Percentiles rank a stretch among this genome's conserved stretches.
These are phyloP conservation scores for Colletotrichum paranaense DNA, from an alignment of 2,329 filamentous ascomycete genomes.

Conservation along the genomic window DNA sequence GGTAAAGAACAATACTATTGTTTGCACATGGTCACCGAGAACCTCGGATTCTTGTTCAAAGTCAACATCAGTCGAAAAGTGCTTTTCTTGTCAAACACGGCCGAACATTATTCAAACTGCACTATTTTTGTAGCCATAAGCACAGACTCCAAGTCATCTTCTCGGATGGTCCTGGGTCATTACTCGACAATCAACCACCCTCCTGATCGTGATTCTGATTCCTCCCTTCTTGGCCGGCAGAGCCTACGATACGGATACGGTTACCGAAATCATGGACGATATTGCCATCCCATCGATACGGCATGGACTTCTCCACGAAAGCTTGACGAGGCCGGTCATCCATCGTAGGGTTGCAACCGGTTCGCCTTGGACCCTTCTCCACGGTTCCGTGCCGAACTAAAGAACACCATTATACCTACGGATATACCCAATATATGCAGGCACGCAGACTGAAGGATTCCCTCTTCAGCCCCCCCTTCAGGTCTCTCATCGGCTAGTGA, in stretches of 20 bases:
- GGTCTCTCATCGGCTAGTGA: neutral
- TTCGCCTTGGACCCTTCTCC: neutral
- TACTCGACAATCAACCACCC: neutral
- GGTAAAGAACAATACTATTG: neutral
- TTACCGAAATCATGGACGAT: neutral
- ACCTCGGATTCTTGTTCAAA: neutral
- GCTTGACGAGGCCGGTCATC: neutral
- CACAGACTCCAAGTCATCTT: conserved; percentile 14
- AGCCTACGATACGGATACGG: neutral
- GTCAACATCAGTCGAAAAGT: neutral
- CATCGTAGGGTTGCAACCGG: neutral
- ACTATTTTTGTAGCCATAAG: neutral
- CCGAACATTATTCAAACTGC: neutral
- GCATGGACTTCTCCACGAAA: neutral
- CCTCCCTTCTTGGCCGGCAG: neutral
- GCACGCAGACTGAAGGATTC: neutral
- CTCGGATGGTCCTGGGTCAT: neutral
- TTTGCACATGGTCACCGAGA: neutral
- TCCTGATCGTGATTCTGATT: neutral
- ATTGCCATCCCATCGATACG: neutral
- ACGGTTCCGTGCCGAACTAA: neutral
- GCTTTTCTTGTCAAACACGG: neutral
- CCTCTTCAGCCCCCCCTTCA: neutral
- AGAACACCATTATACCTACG: neutral
- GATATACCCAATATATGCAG: neutral